These are phyloP conservation scores for Rhizopus microsporus DNA, from an alignment of 371 early-diverging fungal species.

Conservation along the genomic window DNA sequence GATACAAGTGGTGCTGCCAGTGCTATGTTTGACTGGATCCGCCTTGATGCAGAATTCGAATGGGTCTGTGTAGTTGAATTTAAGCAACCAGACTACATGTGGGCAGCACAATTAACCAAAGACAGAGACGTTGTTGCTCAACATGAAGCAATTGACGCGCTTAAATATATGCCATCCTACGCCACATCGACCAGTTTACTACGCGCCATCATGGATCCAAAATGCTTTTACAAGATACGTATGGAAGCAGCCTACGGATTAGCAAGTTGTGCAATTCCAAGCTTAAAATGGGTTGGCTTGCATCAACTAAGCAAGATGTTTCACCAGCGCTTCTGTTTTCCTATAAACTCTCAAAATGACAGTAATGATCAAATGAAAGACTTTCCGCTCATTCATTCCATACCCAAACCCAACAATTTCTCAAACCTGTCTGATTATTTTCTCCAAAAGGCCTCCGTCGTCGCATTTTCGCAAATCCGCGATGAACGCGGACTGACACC, in stretches of 20 bases:
- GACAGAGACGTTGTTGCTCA: conserved; percentile 97
- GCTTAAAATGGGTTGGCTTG: conserved; percentile 70
- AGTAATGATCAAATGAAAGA: conserved; percentile 15
- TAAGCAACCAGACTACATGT: conserved; percentile 96
- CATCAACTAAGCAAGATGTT: conserved; percentile 78
- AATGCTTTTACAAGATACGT: conserved; percentile 91
- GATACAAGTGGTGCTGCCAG: conserved; percentile 68
- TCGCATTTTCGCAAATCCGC: conserved; percentile 73
- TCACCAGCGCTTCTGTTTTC: conserved; percentile 72
- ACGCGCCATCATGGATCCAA: conserved; percentile 79
- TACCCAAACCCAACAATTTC: conserved; percentile 90
- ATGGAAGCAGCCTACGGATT: conserved; percentile 90
- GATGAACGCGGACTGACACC: conserved; percentile 70
- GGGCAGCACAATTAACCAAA: conserved; percentile 91
- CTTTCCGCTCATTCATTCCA: conserved; percentile 50
- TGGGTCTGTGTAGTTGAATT: conserved; percentile 91
- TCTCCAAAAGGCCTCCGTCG: conserved; percentile 80
- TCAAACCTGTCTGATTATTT: conserved; percentile 83
- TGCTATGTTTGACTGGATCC: conserved; percentile 94
- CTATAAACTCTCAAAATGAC: conserved; percentile 25
- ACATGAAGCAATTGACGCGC: conserved; percentile 81
- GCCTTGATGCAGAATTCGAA: conserved; percentile 94
- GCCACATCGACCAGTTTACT: conserved; percentile 75
- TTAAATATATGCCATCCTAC: conserved; percentile 64
- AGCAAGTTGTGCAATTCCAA: conserved; percentile 66